Conservation (phyloP, 1,284 basidiomycete genomes). For the Tilletia setariae region DNA sequence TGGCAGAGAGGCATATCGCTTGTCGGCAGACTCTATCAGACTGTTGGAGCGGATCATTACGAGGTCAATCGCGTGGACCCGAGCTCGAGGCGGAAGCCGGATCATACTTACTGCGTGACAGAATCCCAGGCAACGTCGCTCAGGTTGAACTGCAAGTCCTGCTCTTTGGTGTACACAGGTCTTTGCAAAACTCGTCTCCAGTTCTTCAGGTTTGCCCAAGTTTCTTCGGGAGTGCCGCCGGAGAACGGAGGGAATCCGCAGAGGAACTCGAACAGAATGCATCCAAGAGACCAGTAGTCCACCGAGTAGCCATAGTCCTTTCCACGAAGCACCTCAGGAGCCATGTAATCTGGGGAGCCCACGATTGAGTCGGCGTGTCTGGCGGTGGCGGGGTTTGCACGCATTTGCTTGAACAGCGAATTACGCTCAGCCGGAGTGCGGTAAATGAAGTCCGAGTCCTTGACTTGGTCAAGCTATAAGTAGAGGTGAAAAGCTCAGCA, state of each 20-base stretch:
- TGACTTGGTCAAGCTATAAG: slow-evolving; percentile 84
- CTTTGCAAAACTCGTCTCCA: slow-evolving; percentile 84
- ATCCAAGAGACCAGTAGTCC: slow-evolving; percentile 98
- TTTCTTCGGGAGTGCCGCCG: slow-evolving; percentile 91
- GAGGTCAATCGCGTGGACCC: not conserved
- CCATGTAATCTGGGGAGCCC: slow-evolving; percentile 88
- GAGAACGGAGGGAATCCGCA: slow-evolving; percentile 89
- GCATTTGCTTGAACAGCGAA: slow-evolving; percentile 87
- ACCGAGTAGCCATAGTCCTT: slow-evolving; percentile 93
- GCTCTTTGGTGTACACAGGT: slow-evolving; percentile 91
- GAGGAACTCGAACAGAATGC: slow-evolving; percentile 95
- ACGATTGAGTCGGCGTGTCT: slow-evolving; percentile 84
- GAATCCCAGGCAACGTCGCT: slow-evolving; percentile 92
- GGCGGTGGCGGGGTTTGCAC: slow-evolving; percentile 79
- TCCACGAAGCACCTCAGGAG: slow-evolving; percentile 81
- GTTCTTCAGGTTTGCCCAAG: slow-evolving; percentile 98
- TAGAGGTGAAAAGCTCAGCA: not conserved
- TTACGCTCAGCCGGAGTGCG: slow-evolving; percentile 91
- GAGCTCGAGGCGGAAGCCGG: not conserved
- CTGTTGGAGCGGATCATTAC: slow-evolving; percentile 36
- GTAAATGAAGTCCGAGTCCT: slow-evolving; percentile 84
- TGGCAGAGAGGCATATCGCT: slow-evolving; percentile 71
- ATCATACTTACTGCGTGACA: slow-evolving; percentile 72
- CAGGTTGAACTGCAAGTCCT: slow-evolving; percentile 96
- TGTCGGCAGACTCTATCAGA: slow-evolving; percentile 70